Percentiles rank a stretch among this genome's conserved stretches.
Evolutionary conservation across 257 asterid genomes (phyloP).

Genomic region (Penstemon barbatus): DNA sequence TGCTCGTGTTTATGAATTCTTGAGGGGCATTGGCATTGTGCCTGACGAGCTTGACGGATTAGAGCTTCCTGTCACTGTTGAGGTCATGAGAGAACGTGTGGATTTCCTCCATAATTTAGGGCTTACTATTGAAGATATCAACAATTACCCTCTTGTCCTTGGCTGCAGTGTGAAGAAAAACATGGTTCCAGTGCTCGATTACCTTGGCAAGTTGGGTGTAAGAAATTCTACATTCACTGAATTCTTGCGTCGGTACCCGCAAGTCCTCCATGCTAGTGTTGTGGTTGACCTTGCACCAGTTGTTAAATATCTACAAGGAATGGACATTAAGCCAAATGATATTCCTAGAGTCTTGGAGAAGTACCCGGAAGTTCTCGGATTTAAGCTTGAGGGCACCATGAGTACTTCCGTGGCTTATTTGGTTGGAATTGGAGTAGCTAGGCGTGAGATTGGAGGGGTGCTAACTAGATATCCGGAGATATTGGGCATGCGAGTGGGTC

Average conservation of each 20-base stretch:
- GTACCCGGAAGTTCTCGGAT: slow-evolving; percentile 89
- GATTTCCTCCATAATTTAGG: slow-evolving; percentile 91
- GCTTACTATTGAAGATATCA: slow-evolving; percentile 85
- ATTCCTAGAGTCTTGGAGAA: slow-evolving; percentile 82
- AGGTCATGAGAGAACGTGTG: slow-evolving; percentile 89
- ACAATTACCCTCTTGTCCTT: slow-evolving; percentile 91
- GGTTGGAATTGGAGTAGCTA: slow-evolving; percentile 89
- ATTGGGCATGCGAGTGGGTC: slow-evolving; percentile 94
- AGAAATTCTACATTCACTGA: slow-evolving; percentile 76
- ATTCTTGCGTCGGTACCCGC: slow-evolving; percentile 81
- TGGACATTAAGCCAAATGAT: slow-evolving; percentile 88
- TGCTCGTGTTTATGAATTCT: slow-evolving; percentile 73
- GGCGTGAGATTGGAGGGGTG: slow-evolving; percentile 88
- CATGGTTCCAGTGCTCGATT: slow-evolving; percentile 95
- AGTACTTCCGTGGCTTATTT: slow-evolving; percentile 97
- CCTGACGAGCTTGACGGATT: slow-evolving; percentile 96
- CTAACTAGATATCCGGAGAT: slow-evolving; percentile 78
- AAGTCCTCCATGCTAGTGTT: slow-evolving; percentile 96
- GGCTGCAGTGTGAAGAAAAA: slow-evolving; percentile 99
- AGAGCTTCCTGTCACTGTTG: slow-evolving; percentile 93
- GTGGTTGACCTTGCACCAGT: slow-evolving; percentile 92
- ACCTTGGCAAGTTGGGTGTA: slow-evolving; percentile 88
- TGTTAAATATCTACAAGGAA: slow-evolving; percentile 90
- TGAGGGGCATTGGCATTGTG: slow-evolving; percentile 65
- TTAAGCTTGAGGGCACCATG: slow-evolving; percentile 97